These are phyloP conservation scores for Artomyces pyxidatus DNA, from an alignment of 768 basidiomycete species.

Conservation along the genomic window DNA sequence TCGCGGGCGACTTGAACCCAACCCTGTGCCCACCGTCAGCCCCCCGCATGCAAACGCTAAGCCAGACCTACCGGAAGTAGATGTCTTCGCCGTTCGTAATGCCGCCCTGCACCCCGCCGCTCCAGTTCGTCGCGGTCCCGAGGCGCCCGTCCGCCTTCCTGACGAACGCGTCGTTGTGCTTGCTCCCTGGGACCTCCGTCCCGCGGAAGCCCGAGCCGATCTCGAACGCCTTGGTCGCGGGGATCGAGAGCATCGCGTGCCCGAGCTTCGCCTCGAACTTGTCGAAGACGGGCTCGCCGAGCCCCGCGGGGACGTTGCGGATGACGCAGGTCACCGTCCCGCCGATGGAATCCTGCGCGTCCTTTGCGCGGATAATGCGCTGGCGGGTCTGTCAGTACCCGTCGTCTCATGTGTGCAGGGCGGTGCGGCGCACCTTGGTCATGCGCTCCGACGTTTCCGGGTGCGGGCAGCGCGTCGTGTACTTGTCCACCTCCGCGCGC, in stretches of 20 bases:
- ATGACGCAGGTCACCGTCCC: slow-evolving; percentile 98
- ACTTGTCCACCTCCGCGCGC: slow-evolving; percentile 82
- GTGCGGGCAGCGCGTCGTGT: slow-evolving; percentile 86
- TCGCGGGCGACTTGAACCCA: slow-evolving; percentile 98
- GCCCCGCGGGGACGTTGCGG: slow-evolving; percentile 79
- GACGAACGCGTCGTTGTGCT: slow-evolving; percentile 89
- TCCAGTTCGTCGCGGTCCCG: slow-evolving; percentile 89
- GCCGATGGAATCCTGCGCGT: slow-evolving; percentile 87
- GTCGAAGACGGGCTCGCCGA: slow-evolving; percentile 98
- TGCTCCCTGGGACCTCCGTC: slow-evolving; percentile 85
- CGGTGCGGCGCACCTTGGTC: slow-evolving; percentile 55
- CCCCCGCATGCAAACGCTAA: slow-evolving; percentile 7
- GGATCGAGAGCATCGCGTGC: slow-evolving; percentile 98
- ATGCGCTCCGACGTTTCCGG: slow-evolving; percentile 81
- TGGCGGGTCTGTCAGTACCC: slow-evolving; percentile 24
- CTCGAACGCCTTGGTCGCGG: slow-evolving; percentile 97
- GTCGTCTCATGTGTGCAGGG: background rate
- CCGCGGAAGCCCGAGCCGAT: slow-evolving; percentile 96
- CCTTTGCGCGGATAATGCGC: slow-evolving; percentile 93
- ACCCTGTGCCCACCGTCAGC: slow-evolving; percentile 40
- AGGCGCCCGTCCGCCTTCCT: slow-evolving; percentile 56
- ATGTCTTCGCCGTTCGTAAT: slow-evolving; percentile 97
- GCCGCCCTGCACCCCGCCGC: slow-evolving; percentile 95
- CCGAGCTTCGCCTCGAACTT: slow-evolving; percentile 94
- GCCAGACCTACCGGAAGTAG: slow-evolving; percentile 78